phyloP scores from a whole-genome alignment of 2,329 filamentous ascomycete genomes.

The Clonostachys chloroleuca region DNA sequence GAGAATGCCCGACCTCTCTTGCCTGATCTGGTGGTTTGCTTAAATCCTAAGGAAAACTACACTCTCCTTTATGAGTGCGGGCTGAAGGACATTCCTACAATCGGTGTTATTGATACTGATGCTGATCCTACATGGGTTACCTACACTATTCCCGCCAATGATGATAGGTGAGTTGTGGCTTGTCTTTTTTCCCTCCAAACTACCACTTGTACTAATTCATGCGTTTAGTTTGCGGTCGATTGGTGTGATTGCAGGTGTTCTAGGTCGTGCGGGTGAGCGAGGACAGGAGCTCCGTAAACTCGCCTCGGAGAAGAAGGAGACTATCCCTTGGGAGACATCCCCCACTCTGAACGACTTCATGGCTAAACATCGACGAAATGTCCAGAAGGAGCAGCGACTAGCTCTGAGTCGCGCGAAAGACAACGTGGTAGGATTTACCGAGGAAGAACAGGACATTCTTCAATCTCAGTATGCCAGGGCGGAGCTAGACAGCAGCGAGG shows the following conservation, averaged over 20 bases:
- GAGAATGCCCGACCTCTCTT: constrained; percentile 61
- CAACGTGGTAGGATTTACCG: constrained; percentile 26
- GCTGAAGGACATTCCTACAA: constrained; percentile 82
- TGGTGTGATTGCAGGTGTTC: constrained; percentile 76
- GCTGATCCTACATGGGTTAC: constrained; percentile 90
- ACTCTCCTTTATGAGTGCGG: constrained; percentile 88
- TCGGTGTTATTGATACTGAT: constrained; percentile 92
- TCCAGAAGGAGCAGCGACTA: constrained; percentile 21
- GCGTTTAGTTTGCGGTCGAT: constrained; percentile 68
- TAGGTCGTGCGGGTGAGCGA: constrained; percentile 78
- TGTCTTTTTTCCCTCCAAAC: constrained; percentile 2
- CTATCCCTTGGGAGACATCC: constrained; percentile 57
- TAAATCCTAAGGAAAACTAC: constrained; percentile 93
- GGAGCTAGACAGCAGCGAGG: constrained; percentile 21
- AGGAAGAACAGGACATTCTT: constrained; percentile 29
- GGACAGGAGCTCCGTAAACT: constrained; percentile 66
- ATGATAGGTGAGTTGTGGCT: constrained; percentile 67
- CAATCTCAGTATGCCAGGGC: constrained; percentile 14
- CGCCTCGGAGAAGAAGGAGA: constrained; percentile 52
- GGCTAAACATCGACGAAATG: constrained; percentile 18
- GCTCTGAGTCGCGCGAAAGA: constrained; percentile 28
- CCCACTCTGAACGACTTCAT: constrained; percentile 35
- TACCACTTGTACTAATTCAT: neutral
- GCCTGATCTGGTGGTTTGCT: constrained; percentile 85
- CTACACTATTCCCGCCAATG: constrained; percentile 94